Evolutionary conservation across 441 rosid genomes (phyloP), one percentile per base, ranked within the genome.

Genomic region (Pelargonium myrrhifolium): DNA sequence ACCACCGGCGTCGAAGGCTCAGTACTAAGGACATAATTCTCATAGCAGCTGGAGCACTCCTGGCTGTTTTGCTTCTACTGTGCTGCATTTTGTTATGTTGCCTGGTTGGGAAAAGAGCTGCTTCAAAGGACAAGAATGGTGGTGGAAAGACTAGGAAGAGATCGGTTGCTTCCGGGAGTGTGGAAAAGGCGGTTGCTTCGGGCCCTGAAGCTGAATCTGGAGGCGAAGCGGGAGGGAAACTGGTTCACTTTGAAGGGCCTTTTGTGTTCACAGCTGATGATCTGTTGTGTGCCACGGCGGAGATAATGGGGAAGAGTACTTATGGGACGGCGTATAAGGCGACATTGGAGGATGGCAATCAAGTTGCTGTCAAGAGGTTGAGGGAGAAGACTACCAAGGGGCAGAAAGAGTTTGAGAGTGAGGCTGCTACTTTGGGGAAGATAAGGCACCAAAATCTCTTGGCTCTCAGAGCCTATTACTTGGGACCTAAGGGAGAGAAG

Each of bases 401-500:
- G 1, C 87, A 79, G 66, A 79, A 81, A 35, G 93, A 87, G 43
- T 87, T 87, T 45, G 93, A 87, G 74, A 70, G 75, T 20, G 93
- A 87, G 73, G 90, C 85, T 42, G 74, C 85, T 31, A 70, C 79
- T 2, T 74, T 87, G 35, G 93, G 93, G 18, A 82, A 77, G 80
- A 82, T 87, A 49, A 77, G 88, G 53, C 86, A 87, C 65, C 77
- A 67, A 1, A 87, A 87, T 69, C 88, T 87, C 11, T 72, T 87
- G 28, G 82, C 93, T 0, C 77, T 87, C 9, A 71, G 90, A 56
- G 93, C 90, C n/a, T 87, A 84, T 72, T 87, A 87, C 75, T 76
- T 87, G 70, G 93, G 93, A 43, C 90, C 90, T 7, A 87, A 87
- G 65, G 88, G 93, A 67, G 93, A 87, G 80, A 87, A 85, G 86